A percentile compares a stretch with the other conserved stretches of the same genome.
These are phyloP conservation scores for Laburnicola sp. DNA, from an alignment of 2,329 filamentous ascomycete genomes.

Conservation along the genomic window DNA sequence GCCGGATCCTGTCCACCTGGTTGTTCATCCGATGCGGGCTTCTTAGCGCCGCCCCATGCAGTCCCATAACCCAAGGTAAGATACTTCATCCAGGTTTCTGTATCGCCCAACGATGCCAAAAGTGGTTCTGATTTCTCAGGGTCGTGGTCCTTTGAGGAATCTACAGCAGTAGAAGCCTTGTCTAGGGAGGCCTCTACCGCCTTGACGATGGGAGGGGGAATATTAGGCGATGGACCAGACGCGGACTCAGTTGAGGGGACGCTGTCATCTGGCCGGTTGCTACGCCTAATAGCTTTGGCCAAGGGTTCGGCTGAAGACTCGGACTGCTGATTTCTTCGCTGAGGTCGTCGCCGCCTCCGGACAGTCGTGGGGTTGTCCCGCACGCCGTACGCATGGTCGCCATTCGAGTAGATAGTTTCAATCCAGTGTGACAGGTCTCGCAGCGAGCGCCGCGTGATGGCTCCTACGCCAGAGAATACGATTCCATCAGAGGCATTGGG, in stretches of 20 bases:
- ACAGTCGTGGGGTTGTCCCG: conserved; percentile 74
- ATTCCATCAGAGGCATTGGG: conserved; percentile 76
- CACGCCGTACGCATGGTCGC: conserved; percentile 82
- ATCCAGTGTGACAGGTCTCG: conserved; percentile 80
- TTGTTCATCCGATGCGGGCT: conserved; percentile 8
- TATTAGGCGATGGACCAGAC: conserved; percentile 37
- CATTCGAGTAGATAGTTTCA: conserved; percentile 83
- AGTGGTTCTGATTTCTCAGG: conserved; percentile 27
- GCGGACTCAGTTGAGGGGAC: conserved; percentile 11
- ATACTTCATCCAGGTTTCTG: conserved; percentile 56
- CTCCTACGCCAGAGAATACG: conserved; percentile 80
- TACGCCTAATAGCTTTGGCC: conserved; percentile 4
- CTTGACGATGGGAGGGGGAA: conserved; percentile 53
- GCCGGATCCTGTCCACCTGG: conserved; percentile 4
- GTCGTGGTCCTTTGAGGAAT: conserved; percentile 19
- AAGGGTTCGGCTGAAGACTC: conserved; percentile 11
- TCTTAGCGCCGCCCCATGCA: conserved; percentile 43
- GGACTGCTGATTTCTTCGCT: conserved; percentile 38
- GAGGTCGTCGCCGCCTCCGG: conserved; percentile 54
- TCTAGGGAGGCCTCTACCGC: conserved; percentile 51
- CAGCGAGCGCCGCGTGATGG: conserved; percentile 70
- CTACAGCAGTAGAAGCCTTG: conserved; percentile 46
- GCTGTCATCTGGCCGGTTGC: neutral
- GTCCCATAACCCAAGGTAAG: conserved; percentile 54
- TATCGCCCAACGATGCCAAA: conserved; percentile 47